Evolutionary conservation across 208 protist genomes (phyloP).

Genomic region (Acanthamoeba royreba): DNA sequence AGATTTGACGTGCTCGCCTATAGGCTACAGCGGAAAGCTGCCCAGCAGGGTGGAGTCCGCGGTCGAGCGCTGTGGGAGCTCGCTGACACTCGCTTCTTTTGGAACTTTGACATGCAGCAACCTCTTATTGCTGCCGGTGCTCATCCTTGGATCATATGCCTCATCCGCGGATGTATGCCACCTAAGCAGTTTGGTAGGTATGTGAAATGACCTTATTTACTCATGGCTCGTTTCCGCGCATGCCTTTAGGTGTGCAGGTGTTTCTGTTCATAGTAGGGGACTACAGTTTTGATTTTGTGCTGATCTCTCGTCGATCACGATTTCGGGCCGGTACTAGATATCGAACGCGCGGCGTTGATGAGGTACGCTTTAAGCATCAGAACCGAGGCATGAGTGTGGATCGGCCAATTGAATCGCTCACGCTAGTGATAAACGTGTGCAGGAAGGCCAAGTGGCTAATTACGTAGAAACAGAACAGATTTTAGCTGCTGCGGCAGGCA

Average conservation of each 20-base stretch:
- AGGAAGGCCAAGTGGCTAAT: conserved; percentile 75
- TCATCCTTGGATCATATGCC: not conserved
- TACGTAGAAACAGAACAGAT: conserved; percentile 84
- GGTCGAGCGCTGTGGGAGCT: not conserved
- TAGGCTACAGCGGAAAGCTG: not conserved
- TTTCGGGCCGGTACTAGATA: not conserved
- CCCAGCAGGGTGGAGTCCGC: not conserved
- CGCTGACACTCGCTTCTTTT: conserved; percentile 37
- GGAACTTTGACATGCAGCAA: conserved; percentile 25
- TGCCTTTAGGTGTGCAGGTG: too few relatives aligned
- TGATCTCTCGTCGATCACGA: not conserved
- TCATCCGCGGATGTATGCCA: not conserved
- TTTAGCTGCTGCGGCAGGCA: not conserved
- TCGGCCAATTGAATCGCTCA: too few relatives aligned
- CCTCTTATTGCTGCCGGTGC: not conserved
- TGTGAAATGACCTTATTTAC: too few relatives aligned
- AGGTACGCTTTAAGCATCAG: too few relatives aligned
- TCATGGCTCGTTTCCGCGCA: too few relatives aligned
- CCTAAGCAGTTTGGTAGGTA: too few relatives aligned
- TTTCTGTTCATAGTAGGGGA: not conserved
- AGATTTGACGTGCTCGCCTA: too few relatives aligned
- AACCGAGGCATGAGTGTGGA: too few relatives aligned
- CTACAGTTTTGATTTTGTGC: not conserved
- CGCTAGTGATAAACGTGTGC: not conserved
- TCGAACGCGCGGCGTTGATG: too few relatives aligned